Percentiles rank a stretch among this genome's conserved stretches.
phyloP scores from a whole-genome alignment of 352 stramenopile genomes.

The Phytophthora melonis region DNA sequence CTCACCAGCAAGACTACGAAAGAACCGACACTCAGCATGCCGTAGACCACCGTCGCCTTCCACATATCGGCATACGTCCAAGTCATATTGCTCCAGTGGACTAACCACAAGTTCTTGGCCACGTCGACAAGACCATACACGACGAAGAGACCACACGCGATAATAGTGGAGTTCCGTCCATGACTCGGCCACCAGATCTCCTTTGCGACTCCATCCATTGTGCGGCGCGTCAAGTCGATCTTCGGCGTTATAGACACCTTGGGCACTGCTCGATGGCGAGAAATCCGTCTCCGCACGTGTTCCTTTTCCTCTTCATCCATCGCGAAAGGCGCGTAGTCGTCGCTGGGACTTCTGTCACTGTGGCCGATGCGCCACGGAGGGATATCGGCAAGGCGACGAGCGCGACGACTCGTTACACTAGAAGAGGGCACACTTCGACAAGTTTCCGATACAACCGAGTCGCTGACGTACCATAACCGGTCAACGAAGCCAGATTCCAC shows the following conservation, averaged over 20 bases:
- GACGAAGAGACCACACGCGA: slow-evolving; percentile 29
- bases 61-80: slow-evolving; percentile 37
- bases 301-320: slow-evolving; percentile 19
- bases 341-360: slow-evolving; percentile 11
- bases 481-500: slow-evolving; percentile 52
- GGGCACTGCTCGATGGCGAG: neutral
- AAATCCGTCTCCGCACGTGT: slow-evolving; percentile 20
- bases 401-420: slow-evolving; percentile 26
- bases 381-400: slow-evolving; percentile 42
- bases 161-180: slow-evolving; percentile 19
- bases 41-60: slow-evolving; percentile 41
- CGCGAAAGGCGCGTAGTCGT: slow-evolving; percentile 14
- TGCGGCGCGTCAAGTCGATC: slow-evolving; percentile 24
- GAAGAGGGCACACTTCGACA: slow-evolving; percentile 18
- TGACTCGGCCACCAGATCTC: slow-evolving; percentile 35
- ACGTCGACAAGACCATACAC: slow-evolving; percentile 39
- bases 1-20: slow-evolving; percentile 38
- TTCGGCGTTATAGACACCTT: slow-evolving; percentile 15
- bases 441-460: slow-evolving; percentile 33
- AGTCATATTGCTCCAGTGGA: slow-evolving; percentile 48
- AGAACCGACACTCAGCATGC: slow-evolving; percentile 33
- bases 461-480: slow-evolving; percentile 39
- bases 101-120: slow-evolving; percentile 47
- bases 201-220: slow-evolving; percentile 29
- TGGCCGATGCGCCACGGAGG: slow-evolving; percentile 39